A percentile compares a stretch with the other conserved stretches of the same genome.
Evolutionary conservation across 345 rosid species (phyloP).

Genomic region (Heritiera fomes): DNA sequence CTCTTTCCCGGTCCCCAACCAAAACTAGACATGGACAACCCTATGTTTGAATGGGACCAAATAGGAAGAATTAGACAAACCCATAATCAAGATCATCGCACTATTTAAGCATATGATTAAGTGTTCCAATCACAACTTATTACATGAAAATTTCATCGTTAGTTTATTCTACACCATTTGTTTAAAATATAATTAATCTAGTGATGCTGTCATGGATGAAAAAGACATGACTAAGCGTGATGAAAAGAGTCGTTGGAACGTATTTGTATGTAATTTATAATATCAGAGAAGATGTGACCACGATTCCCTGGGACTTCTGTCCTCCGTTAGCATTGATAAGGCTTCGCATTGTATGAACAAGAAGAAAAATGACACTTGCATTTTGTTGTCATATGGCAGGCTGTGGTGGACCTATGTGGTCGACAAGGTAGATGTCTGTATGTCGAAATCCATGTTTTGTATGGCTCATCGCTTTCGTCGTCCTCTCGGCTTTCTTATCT

Average conservation of each 20-base stretch:
- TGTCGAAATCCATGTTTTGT: neutral
- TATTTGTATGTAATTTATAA: neutral
- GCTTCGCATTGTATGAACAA: neutral
- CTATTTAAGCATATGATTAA: too few species aligned
- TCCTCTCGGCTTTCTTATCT: neutral
- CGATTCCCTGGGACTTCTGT: neutral
- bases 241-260: constrained; percentile 10
- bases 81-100: too few species aligned
- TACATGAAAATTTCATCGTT: neutral
- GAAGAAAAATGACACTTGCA: constrained; percentile 10
- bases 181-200: neutral
- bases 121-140: neutral
- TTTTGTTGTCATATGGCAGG: constrained; percentile 5
- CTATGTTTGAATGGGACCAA: too few species aligned
- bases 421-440: neutral
- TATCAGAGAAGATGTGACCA: constrained; percentile 4
- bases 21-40: too few species aligned
- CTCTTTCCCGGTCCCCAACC: too few species aligned
- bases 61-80: too few species aligned
- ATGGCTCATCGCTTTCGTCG: neutral
- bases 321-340: constrained; percentile 3
- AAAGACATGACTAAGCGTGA: neutral
- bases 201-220: neutral
- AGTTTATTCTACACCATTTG: too few species aligned
- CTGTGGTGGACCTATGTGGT: neutral